phyloP scores from a whole-genome alignment of 176 grass and related monocot genomes.

The Zoysia japonica region DNA sequence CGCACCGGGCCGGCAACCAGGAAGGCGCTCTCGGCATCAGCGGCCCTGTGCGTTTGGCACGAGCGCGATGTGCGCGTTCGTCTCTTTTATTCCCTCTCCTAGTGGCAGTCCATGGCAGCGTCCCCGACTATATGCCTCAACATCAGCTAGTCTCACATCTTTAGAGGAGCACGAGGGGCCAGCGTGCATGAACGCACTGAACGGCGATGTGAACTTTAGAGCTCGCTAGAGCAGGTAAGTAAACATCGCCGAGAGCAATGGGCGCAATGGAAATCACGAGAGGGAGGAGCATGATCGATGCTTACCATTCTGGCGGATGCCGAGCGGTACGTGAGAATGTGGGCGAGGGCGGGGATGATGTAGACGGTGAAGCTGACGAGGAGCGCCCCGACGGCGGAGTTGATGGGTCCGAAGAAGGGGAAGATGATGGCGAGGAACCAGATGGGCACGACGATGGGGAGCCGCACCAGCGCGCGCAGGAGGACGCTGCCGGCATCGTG shows the following conservation, averaged over 20 bases:
- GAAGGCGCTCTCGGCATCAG: not conserved
- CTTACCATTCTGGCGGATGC: slow-evolving; percentile 48
- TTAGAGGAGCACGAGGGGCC: not conserved
- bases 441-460: slow-evolving; percentile 56
- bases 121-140: not conserved
- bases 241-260: not conserved
- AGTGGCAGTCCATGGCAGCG: not conserved
- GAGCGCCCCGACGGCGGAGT: slow-evolving; percentile 63
- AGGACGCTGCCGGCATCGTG: slow-evolving; percentile 48
- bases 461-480: slow-evolving; percentile 36
- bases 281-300: not conserved
- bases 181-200: not conserved
- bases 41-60: not conserved
- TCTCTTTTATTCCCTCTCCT: not conserved
- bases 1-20: not conserved
- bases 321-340: slow-evolving; percentile 58
- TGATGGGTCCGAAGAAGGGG: slow-evolving; percentile 67
- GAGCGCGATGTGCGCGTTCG: not conserved
- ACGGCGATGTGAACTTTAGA: not conserved
- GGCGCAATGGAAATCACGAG: not conserved
- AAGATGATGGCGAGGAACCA: slow-evolving; percentile 71
- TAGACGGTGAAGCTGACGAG: slow-evolving; percentile 72
- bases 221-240: not conserved
- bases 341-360: slow-evolving; percentile 54
- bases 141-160: not conserved